Percentiles rank a stretch among this genome's conserved stretches.
Evolutionary conservation across 306 rosid species (phyloP).

Genomic region (Prinsepia uniflora): DNA sequence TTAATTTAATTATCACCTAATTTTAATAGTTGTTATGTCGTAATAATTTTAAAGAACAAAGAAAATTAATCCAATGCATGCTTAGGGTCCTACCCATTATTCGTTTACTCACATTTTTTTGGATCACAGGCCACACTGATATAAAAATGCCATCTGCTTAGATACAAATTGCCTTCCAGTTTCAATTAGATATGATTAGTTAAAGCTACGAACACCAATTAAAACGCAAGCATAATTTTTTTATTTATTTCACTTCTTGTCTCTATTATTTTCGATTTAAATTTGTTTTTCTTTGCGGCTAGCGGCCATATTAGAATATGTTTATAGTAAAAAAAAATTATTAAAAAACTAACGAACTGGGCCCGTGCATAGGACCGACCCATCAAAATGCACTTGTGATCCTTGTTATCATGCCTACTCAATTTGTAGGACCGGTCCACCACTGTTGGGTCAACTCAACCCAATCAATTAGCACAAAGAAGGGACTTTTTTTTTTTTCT

Average conservation of each 20-base stretch:
- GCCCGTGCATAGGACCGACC: constrained; percentile 16
- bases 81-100: not conserved
- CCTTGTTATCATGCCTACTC: constrained; percentile 9
- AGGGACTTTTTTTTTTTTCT: constrained; percentile 3
- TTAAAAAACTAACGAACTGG: not conserved
- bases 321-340: not conserved
- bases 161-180: not conserved
- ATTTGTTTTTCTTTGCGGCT: not conserved
- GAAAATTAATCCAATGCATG: not conserved
- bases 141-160: not conserved
- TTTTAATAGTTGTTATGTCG: too few relatives aligned
- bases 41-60: not conserved
- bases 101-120: not conserved
- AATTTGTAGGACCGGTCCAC: constrained; percentile 24
- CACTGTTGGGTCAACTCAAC: constrained; percentile 41
- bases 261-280: not conserved
- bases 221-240: not conserved
- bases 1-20: too few relatives aligned
- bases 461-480: constrained; percentile 21
- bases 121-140: constrained; percentile 2
- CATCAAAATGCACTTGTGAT: not conserved
- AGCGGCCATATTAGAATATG: not conserved
- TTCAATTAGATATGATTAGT: not conserved
- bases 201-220: not conserved
- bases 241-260: not conserved